Percentiles rank a stretch among this genome's conserved stretches.
These are phyloP conservation scores for Urtica urens DNA, from an alignment of 306 rosid genomes.

Conservation along the genomic window DNA sequence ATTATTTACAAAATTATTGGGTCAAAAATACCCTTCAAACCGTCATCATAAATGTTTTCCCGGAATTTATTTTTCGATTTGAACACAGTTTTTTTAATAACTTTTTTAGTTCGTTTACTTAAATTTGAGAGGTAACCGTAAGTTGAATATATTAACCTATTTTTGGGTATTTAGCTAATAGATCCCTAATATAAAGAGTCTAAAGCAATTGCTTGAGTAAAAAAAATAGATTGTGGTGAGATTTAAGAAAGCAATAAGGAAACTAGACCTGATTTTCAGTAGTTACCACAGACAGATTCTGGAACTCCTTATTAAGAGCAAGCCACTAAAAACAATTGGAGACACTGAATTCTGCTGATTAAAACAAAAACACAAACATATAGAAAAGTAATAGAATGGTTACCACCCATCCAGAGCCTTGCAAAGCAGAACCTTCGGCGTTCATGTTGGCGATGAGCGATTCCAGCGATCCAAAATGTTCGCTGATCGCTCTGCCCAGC, in stretches of 20 bases:
- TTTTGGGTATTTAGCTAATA: no score
- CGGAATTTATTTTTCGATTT: not conserved
- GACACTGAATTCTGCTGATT: no score
- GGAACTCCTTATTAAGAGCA: conserved; percentile 26
- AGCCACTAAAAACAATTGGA: conserved; percentile 24
- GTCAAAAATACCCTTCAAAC: no score
- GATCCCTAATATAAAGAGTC: not conserved
- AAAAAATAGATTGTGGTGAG: not conserved
- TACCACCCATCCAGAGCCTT: conserved; percentile 99
- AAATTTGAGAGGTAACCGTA: no score
- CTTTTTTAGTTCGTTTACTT: no score
- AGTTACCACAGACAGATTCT: conserved; percentile 25
- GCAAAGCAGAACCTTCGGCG: conserved; percentile 82
- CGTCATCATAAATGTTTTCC: no score
- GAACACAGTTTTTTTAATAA: not conserved
- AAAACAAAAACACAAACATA: no score
- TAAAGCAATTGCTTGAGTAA: not conserved
- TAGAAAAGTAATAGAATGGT: conserved; percentile 5
- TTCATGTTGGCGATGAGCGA: conserved; percentile 46
- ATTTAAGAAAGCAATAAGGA: not conserved
- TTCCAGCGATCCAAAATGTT: conserved; percentile 55
- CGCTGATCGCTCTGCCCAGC: conserved; percentile 65
- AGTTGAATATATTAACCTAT: not conserved
- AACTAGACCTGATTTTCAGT: conserved; percentile 25
- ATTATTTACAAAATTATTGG: no score